phyloP scores from a whole-genome alignment of 148 eudicot genomes.

The Camellia japonica region DNA sequence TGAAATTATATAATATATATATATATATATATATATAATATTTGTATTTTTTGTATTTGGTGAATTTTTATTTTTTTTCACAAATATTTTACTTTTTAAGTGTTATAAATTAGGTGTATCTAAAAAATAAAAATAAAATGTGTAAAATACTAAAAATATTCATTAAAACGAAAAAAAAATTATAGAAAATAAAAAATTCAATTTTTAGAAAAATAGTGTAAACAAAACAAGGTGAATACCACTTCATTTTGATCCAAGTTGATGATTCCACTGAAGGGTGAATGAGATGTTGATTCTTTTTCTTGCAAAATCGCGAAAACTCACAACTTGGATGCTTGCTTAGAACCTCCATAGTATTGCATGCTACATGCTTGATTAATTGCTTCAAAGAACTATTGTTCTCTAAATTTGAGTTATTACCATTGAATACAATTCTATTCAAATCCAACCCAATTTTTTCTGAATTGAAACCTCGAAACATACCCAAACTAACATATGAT shows the following conservation, averaged over 20 bases:
- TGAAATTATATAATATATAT: no score
- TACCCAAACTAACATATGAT: slow-evolving; percentile 68
- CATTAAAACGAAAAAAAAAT: no score
- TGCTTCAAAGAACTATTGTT: slow-evolving; percentile 36
- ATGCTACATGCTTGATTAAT: slow-evolving; percentile 58
- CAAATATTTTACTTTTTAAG: no score
- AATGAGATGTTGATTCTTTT: slow-evolving; percentile 71
- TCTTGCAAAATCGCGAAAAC: slow-evolving; percentile 69
- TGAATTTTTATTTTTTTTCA: no score
- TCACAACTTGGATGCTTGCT: slow-evolving; percentile 51
- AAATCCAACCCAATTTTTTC: slow-evolving; percentile 41
- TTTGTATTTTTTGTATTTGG: no score
- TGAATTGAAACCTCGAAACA: slow-evolving; percentile 71
- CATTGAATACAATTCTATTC: slow-evolving; percentile 23
- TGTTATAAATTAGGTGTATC: no score
- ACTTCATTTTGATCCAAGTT: slow-evolving; percentile 54
- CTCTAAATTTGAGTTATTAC: slow-evolving; percentile 16
- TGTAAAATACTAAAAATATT: no score
- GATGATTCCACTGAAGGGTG: slow-evolving; percentile 84
- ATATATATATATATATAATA: no score
- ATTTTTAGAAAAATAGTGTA: no score
- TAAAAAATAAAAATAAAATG: no score
- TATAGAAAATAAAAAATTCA: no score
- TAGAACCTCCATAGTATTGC: slow-evolving; percentile 62
- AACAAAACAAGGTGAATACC: slow-evolving; percentile 21